Base-by-base conservation (phyloP, 257 asterid species). In the Coffea canephora region DNA sequence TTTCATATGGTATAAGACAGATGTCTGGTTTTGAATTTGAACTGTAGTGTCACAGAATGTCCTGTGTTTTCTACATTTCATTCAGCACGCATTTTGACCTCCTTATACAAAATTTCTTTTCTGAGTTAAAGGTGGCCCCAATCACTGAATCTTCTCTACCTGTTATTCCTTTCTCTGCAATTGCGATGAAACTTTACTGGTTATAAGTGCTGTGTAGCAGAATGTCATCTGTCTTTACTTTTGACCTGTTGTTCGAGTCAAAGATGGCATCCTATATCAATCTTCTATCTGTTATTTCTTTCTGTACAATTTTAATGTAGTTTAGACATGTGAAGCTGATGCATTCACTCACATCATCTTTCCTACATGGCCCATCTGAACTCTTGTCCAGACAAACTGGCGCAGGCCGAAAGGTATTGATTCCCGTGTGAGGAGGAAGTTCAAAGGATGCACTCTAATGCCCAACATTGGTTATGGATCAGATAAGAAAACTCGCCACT, bases 321-420 rank as follows among this genome's bases (percentile, higher is more conserved):
- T 79, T 19, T 62, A 62, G 0, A 36, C 14, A 64, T 61, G 3
- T 55, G 39, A n/a, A 23, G 27, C 48, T 69, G 46, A 41, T 45
- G 82, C 77, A 48, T 18, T 25, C 23, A 48, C 67, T 62, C 49
- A 18, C 45, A 23, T 25, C 9, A 46, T 74, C 23, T 31, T 71
- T 71, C 50, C 66, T 41, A 12, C 75, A 45, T 10, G 18, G 48
- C 0, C 13, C 23, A n/a, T 68, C 13, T 23, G 27, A 59, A 70
- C 66, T 61, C 71, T 49, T 64, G 54, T 23, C 43, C 82, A 87
- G 90, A 11, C 74, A 43, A 87, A 70, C 83, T 87, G 90, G 90
- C 89, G 87, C 61, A 79, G 89, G 81, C 90, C 87, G 57, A 87
- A 87, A 81, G 90, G 90, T 83, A 87, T 87, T 66, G 89, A 87